phyloP scores from a whole-genome alignment of 495 filamentous ascomycete species.

The Collariella sp. region DNA sequence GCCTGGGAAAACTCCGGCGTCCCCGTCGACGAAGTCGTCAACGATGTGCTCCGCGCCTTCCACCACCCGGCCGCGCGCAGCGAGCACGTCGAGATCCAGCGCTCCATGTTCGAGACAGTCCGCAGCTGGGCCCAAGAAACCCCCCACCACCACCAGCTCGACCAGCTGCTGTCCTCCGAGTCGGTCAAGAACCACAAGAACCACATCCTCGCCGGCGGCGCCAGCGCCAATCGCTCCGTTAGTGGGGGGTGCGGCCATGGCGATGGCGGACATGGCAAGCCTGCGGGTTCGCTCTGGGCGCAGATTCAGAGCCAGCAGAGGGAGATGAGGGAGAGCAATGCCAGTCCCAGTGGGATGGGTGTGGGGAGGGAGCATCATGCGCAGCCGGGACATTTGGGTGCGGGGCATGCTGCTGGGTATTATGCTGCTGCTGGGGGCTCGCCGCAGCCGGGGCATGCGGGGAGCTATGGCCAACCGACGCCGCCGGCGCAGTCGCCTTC shows the following conservation, averaged over 20 bases:
- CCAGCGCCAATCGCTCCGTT: constrained; percentile 7
- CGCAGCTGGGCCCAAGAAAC: constrained; percentile 63
- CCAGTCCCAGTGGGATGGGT: background rate
- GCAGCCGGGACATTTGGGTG: too few species aligned
- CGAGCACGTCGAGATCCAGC: constrained; percentile 63
- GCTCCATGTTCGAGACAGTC: constrained; percentile 78
- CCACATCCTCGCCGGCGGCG: constrained; percentile 38
- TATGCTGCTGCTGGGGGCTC: too few species aligned
- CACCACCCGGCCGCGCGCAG: constrained; percentile 81
- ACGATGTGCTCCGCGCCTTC: constrained; percentile 70
- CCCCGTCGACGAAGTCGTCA: constrained; percentile 65
- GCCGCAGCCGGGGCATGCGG: constrained; percentile 8
- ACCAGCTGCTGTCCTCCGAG: constrained; percentile 63
- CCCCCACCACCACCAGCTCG: constrained; percentile 55
- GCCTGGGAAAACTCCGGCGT: constrained; percentile 83
- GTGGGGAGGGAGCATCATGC: too few species aligned
- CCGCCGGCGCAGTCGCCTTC: background rate
- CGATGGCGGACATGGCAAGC: constrained; percentile 44
- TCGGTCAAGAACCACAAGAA: constrained; percentile 77
- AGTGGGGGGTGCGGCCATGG: constrained; percentile 27
- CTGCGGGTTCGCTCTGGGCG: constrained; percentile 43
- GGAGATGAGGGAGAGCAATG: background rate
- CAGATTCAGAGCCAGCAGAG: constrained; percentile 28
- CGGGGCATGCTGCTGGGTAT: too few species aligned
- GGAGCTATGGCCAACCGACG: constrained; percentile 1